Evolutionary conservation across 805 yeast species (phyloP), one percentile per base, ranked within the genome.

Genomic region (Maudiozyma barnettii): DNA sequence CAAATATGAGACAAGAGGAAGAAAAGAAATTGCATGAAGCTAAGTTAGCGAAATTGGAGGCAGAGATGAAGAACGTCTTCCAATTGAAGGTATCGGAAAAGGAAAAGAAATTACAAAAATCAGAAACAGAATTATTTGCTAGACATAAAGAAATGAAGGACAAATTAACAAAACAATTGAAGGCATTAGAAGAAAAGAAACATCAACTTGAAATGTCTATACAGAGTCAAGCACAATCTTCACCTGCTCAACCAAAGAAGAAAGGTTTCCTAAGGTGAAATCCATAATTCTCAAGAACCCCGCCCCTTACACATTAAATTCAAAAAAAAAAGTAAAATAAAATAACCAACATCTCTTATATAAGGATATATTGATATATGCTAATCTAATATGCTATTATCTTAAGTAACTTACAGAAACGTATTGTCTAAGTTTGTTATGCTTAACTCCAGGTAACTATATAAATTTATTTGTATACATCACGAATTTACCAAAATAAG

Each of bases 141-240:
- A 83, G 95, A 67, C 99, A 93, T 69, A 87, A 88, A 69, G 98
- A 93, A 68, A 90, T 91, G 91, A 91, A 91, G 70, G 97, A 91
- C 63, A 88, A 87, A 69, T 77, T 93, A 65, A 74, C 84, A 54
- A 84, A 84, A 66, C 96, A 91, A 69, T 79, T 91, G 55, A 84
- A 83, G 63, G 79, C 89, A 59, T 76, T 93, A 61, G 98, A 93
- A 67, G 96, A 89, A 55, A 88, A 87, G 71, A 90, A 89, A 70
- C 77, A 74, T 52, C 87, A 81, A 64, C 74, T 93, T 57, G 93
- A 85, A 66, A 53, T 63, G 52, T 59, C 67, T n/a, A 45, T 61
- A 35, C 51, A 60, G 21, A 53, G 49, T 26, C 66, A 58, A 44
- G 75, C 69, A 58, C 73, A 71, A 43, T 55, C 66, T n/a, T 49